A percentile compares a stretch with the other conserved stretches of the same genome.
These are phyloP conservation scores for Knoxia roxburghii DNA, from an alignment of 257 asterid species.

Conservation along the genomic window DNA sequence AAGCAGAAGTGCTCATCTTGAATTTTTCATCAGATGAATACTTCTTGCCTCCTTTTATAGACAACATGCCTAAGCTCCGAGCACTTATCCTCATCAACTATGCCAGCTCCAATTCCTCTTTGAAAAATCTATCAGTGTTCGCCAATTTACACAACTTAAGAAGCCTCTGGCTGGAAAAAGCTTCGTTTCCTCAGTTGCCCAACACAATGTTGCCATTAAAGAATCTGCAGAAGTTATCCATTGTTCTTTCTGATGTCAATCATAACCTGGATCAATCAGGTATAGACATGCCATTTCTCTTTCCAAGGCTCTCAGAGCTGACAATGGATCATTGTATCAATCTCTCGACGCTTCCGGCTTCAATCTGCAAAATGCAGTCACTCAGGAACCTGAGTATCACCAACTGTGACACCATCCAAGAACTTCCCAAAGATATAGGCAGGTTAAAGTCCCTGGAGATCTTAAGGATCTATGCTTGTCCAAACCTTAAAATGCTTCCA, in stretches of 20 bases:
- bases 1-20: conserved; percentile 80
- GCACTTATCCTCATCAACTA: conserved; percentile 73
- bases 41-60: conserved; percentile 70
- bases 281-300: conserved; percentile 48
- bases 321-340: conserved; percentile 89
- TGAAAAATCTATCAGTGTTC: conserved; percentile 56
- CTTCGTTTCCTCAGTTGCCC: conserved; percentile 54
- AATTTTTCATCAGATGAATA: conserved; percentile 59
- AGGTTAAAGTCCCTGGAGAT: conserved; percentile 43
- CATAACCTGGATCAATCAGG: conserved; percentile 37
- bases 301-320: conserved; percentile 79
- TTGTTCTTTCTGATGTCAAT: conserved; percentile 61
- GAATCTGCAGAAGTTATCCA: conserved; percentile 55
- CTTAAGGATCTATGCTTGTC: conserved; percentile 69
- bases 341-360: conserved; percentile 48
- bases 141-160: conserved; percentile 51
- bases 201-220: conserved; percentile 52
- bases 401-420: conserved; percentile 64
- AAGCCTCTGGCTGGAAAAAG: conserved; percentile 87
- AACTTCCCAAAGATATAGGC: conserved; percentile 59
- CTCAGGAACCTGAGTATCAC: conserved; percentile 74
- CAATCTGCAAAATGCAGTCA: conserved; percentile 52
- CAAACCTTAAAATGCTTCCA: conserved; percentile 58
- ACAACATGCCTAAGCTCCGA: conserved; percentile 71
- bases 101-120: conserved; percentile 39